Evolutionary conservation across 139 green algal species (phyloP).

Genomic region (Tetraselmis chui): DNA sequence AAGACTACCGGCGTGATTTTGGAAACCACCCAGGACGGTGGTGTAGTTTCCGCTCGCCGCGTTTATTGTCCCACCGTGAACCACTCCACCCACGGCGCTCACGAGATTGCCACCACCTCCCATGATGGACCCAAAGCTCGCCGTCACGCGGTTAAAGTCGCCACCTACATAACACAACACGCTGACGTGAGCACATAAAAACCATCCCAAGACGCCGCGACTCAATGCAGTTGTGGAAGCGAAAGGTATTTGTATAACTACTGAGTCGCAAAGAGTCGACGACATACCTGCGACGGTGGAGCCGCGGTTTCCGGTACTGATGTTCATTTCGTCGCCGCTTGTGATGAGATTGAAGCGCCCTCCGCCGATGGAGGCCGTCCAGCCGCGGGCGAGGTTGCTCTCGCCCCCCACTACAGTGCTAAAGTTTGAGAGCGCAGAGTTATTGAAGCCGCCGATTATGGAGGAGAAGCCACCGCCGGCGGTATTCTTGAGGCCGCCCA

Average conservation of each 20-base stretch:
- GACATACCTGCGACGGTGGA: background rate
- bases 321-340: background rate
- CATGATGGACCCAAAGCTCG: background rate
- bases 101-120: background rate
- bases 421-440: background rate
- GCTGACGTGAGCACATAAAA: too few species aligned
- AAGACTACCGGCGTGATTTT: background rate
- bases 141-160: background rate
- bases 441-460: background rate
- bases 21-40: background rate
- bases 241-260: too few species aligned
- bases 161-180: too few species aligned
- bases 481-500: background rate
- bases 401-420: background rate
- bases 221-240: too few species aligned
- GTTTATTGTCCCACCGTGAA: background rate
- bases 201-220: too few species aligned
- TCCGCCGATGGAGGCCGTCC: background rate
- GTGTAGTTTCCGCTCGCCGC: background rate
- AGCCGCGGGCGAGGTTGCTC: background rate
- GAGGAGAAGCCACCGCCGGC: background rate
- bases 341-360: background rate
- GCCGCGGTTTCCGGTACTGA: background rate
- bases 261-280: too few species aligned
- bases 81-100: background rate